A percentile compares a stretch with the other conserved stretches of the same genome.
Conservation (phyloP, 306 rosid genomes). For the Echinosophora koreensis region DNA sequence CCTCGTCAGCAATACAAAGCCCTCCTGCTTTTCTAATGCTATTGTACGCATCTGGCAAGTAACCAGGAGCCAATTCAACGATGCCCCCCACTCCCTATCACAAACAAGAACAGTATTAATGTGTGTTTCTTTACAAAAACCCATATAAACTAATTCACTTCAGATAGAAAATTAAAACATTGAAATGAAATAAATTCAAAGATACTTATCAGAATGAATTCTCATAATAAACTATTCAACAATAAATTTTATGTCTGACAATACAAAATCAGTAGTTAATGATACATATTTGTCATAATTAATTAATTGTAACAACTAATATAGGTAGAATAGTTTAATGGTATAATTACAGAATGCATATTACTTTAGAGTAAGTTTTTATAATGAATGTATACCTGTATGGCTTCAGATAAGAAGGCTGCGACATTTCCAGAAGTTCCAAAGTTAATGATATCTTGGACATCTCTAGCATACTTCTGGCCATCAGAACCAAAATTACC, state of each 20-base stretch:
- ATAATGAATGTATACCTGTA: constrained; percentile 57
- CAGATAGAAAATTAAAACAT: background rate
- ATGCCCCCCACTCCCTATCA: constrained; percentile 87
- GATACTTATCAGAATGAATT: background rate
- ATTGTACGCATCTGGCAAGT: constrained; percentile 69
- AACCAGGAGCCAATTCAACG: constrained; percentile 86
- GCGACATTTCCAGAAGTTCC: constrained; percentile 86
- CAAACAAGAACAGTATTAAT: constrained; percentile 14
- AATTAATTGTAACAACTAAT: too few species aligned
- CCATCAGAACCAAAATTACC: constrained; percentile 90
- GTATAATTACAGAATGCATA: background rate
- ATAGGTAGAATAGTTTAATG: too few species aligned
- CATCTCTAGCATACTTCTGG: constrained; percentile 84
- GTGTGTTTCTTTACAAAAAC: background rate
- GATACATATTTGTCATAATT: background rate
- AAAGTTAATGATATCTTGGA: constrained; percentile 72
- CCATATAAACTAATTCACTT: background rate
- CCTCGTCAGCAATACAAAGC: constrained; percentile 84
- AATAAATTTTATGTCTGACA: background rate
- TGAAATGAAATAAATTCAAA: background rate
- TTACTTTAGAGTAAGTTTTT: background rate
- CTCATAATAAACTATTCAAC: background rate
- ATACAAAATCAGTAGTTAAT: too few species aligned
- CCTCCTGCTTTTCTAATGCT: constrained; percentile 82
- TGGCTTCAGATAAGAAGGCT: constrained; percentile 83